Conservation (phyloP, 257 asterid genomes). For the Mentha longifolia region DNA sequence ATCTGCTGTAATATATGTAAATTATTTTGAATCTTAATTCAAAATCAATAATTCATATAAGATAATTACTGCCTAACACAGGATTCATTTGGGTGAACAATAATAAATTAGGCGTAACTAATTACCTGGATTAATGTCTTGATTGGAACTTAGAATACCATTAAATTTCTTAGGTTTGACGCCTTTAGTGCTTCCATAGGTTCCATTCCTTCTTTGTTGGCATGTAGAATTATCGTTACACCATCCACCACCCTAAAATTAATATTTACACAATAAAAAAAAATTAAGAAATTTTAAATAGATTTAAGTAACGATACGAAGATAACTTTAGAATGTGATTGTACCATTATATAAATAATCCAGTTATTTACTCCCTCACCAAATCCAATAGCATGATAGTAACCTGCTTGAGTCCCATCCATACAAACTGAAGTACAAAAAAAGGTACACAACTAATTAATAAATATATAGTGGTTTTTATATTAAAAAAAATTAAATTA, state of each 20-base stretch:
- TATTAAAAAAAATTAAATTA: too few relatives aligned
- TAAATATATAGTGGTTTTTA: too few relatives aligned
- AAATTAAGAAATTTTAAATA: too few relatives aligned
- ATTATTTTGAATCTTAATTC: too few relatives aligned
- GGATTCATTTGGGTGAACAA: too few relatives aligned
- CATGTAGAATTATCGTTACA: not conserved
- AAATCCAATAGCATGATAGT: not conserved
- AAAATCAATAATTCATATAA: too few relatives aligned
- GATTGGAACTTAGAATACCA: not conserved
- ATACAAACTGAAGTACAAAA: not conserved
- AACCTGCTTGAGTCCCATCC: constrained; percentile 2
- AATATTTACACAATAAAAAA: too few relatives aligned
- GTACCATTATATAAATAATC: not conserved
- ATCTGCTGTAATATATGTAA: too few relatives aligned
- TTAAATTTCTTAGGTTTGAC: not conserved
- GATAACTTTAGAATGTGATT: not conserved
- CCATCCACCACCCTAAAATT: constrained; percentile 8
- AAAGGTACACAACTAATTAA: too few relatives aligned
- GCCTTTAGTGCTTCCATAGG: not conserved
- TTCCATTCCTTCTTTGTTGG: not conserved
- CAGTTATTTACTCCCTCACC: not conserved
- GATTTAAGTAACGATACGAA: too few relatives aligned
- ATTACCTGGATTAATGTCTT: not conserved
- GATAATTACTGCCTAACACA: too few relatives aligned
- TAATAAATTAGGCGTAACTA: not conserved